Conservation (phyloP, 768 basidiomycete species). For the Xerocomellus chrysenteron region DNA sequence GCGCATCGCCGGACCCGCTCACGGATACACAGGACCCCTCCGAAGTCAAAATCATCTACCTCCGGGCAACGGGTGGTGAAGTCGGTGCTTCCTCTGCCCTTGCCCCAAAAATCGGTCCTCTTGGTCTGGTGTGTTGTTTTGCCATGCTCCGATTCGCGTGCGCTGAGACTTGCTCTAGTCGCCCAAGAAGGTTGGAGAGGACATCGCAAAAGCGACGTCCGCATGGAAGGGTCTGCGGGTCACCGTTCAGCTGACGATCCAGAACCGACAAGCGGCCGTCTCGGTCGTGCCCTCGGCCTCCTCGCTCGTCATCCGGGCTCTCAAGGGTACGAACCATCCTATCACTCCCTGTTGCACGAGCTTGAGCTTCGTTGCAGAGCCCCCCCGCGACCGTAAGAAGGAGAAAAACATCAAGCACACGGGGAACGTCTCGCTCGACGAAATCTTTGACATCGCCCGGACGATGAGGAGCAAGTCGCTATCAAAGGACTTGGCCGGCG, state of each 20-base stretch:
- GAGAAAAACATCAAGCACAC: slow-evolving; percentile 99
- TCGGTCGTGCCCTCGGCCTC: slow-evolving; percentile 97
- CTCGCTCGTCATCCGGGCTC: slow-evolving; percentile 94
- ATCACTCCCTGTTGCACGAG: background rate
- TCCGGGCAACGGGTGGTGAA: slow-evolving; percentile 98
- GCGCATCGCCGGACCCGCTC: background rate
- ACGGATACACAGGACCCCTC: slow-evolving; percentile 77
- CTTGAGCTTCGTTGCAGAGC: slow-evolving; percentile 55
- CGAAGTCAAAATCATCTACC: slow-evolving; percentile 99
- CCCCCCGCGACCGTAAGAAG: slow-evolving; percentile 99
- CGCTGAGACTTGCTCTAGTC: slow-evolving; percentile 55
- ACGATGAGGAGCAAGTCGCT: slow-evolving; percentile 94
- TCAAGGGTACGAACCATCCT: slow-evolving; percentile 75
- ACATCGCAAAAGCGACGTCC: slow-evolving; percentile 98
- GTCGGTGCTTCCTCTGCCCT: slow-evolving; percentile 98
- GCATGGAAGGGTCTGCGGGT: slow-evolving; percentile 99
- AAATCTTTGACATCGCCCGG: slow-evolving; percentile 93
- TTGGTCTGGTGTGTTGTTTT: slow-evolving; percentile 80
- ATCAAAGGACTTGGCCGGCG: slow-evolving; percentile 85
- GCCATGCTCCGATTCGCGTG: background rate
- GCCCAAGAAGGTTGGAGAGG: slow-evolving; percentile 99
- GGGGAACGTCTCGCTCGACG: slow-evolving; percentile 91
- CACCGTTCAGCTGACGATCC: slow-evolving; percentile 97
- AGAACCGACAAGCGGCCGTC: slow-evolving; percentile 98
- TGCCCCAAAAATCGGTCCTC: slow-evolving; percentile 99